These are phyloP conservation scores for Hypoxylon crocopeplum DNA, from an alignment of 495 filamentous ascomycete species.

Conservation along the genomic window DNA sequence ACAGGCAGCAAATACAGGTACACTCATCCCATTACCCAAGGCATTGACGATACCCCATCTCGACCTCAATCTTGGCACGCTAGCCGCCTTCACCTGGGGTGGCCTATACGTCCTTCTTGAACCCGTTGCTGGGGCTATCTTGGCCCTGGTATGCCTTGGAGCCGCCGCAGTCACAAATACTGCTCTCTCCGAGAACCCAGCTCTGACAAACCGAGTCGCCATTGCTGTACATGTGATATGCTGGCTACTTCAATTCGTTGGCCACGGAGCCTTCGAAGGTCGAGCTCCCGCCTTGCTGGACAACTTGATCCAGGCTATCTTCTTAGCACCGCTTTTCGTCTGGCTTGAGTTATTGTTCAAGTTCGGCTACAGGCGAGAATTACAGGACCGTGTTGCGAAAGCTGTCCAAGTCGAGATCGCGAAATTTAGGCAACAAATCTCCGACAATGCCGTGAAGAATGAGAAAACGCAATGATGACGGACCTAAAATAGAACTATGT, in stretches of 20 bases:
- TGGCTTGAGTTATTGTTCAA: slow-evolving; percentile 95
- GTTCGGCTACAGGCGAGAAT: slow-evolving; percentile 86
- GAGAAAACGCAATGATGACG: slow-evolving; percentile 42
- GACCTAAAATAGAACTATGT: too few species aligned
- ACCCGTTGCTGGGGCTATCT: slow-evolving; percentile 80
- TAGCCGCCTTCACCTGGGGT: slow-evolving; percentile 72
- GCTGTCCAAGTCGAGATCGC: slow-evolving; percentile 73
- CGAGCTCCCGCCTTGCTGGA: slow-evolving; percentile 88
- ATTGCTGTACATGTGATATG: slow-evolving; percentile 70
- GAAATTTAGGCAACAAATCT: slow-evolving; percentile 56
- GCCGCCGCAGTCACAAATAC: slow-evolving; percentile 78
- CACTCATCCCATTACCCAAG: slow-evolving; percentile 72
- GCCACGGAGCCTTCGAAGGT: slow-evolving; percentile 89
- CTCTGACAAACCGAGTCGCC: slow-evolving; percentile 72
- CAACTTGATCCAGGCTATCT: slow-evolving; percentile 87
- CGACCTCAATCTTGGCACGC: slow-evolving; percentile 79
- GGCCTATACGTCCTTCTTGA: slow-evolving; percentile 90
- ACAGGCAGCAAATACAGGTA: slow-evolving; percentile 78
- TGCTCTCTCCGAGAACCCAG: slow-evolving; percentile 69
- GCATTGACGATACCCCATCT: slow-evolving; percentile 76
- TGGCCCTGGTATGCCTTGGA: slow-evolving; percentile 75
- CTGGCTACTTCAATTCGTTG: slow-evolving; percentile 90
- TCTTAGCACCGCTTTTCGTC: slow-evolving; percentile 97
- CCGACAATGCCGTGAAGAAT: slow-evolving; percentile 40
- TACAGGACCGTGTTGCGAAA: slow-evolving; percentile 79